A percentile compares a stretch with the other conserved stretches of the same genome.
These are phyloP conservation scores for Oryza punctata DNA, from an alignment of 176 grass and related monocot species.

Conservation along the genomic window DNA sequence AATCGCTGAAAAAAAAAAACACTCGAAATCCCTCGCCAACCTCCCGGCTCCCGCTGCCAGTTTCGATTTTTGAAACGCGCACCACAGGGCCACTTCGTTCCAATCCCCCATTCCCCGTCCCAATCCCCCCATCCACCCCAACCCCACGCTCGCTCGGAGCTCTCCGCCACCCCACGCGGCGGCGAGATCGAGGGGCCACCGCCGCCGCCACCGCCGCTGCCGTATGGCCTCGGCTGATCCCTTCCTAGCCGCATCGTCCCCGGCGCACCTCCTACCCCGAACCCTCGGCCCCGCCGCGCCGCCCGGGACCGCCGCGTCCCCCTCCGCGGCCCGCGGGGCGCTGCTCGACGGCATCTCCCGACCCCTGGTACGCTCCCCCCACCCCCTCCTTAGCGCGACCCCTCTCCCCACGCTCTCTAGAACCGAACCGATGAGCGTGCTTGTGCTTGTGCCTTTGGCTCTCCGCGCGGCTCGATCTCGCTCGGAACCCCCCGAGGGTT, in stretches of 20 bases:
- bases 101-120: not conserved
- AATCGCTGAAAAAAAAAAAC: too few relatives aligned
- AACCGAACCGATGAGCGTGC: not conserved
- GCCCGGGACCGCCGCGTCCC: not conserved
- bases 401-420: not conserved
- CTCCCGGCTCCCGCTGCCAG: not conserved
- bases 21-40: too few relatives aligned
- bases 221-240: constrained; percentile 32
- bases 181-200: not conserved
- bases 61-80: constrained; percentile 38
- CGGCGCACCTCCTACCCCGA: constrained; percentile 44
- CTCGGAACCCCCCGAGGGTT: constrained; percentile 38
- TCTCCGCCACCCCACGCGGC: not conserved
- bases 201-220: not conserved
- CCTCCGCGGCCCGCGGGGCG: constrained; percentile 36
- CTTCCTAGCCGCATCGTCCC: constrained; percentile 14
- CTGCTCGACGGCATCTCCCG: constrained; percentile 9
- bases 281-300: constrained; percentile 35
- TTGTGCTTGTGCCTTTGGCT: not conserved
- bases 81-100: not conserved
- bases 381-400: too few relatives aligned
- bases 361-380: constrained; percentile 21
- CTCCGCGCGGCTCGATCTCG: not conserved
- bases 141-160: not conserved
- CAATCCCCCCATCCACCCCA: not conserved